phyloP scores from a whole-genome alignment of 2,329 filamentous ascomycete genomes.

The Sarocladium kiliense region DNA sequence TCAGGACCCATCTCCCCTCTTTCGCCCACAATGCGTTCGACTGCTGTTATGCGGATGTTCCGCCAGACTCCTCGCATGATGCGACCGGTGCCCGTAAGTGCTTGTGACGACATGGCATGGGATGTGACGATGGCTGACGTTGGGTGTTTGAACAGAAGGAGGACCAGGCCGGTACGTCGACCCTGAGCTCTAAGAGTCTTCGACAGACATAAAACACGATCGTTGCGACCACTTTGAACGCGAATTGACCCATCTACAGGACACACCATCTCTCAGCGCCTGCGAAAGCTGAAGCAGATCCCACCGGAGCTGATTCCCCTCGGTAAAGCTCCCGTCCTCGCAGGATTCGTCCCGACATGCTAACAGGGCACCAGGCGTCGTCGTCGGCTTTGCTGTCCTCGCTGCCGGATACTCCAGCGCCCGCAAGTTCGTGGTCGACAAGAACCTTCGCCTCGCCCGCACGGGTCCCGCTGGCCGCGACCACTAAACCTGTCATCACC shows the following conservation, averaged over 20 bases:
- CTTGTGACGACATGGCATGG: constrained; percentile 12
- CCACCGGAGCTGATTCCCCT: constrained; percentile 93
- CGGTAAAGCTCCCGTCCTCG: constrained; percentile 48
- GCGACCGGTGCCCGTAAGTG: constrained; percentile 65
- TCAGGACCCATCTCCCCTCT: constrained; percentile 20
- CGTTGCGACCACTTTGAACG: neutral
- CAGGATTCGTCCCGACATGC: neutral
- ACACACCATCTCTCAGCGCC: constrained; percentile 93
- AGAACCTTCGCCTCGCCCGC: constrained; percentile 82
- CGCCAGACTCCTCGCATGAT: constrained; percentile 62
- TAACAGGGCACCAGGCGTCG: constrained; percentile 55
- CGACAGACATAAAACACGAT: constrained; percentile 6
- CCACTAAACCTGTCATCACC: constrained; percentile 22
- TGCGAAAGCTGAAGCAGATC: constrained; percentile 83
- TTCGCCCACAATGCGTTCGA: constrained; percentile 56
- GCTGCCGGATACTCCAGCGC: constrained; percentile 77
- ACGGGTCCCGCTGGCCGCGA: constrained; percentile 47
- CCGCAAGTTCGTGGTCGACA: constrained; percentile 83
- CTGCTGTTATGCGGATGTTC: constrained; percentile 62
- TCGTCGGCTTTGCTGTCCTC: constrained; percentile 77
- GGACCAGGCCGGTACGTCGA: constrained; percentile 61
- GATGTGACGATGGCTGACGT: constrained; percentile 7
- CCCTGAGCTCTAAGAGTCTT: constrained; percentile 12
- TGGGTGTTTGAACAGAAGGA: constrained; percentile 46
- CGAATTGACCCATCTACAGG: constrained; percentile 45